Evolutionary conservation across 1,284 basidiomycete genomes (phyloP).

Genomic region (Vanrija sp.): DNA sequence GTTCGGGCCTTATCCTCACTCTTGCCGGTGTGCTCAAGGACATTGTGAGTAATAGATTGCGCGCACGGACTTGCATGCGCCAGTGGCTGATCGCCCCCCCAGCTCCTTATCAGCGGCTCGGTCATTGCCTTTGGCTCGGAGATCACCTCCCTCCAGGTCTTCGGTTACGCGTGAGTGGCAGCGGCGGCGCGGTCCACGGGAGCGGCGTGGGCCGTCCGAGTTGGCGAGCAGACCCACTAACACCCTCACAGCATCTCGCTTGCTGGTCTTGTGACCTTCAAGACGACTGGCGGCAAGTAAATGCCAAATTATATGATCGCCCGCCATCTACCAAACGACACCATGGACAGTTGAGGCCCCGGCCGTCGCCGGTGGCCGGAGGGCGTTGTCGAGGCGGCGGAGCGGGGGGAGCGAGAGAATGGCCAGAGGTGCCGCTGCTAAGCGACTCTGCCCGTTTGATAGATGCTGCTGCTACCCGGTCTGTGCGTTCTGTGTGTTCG

Average conservation of each 20-base stretch:
- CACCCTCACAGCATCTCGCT: slow-evolving; percentile 47
- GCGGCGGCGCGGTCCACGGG: background rate
- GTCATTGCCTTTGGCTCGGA: slow-evolving; percentile 75
- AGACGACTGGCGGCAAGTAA: slow-evolving; percentile 48
- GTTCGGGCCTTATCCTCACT: slow-evolving; percentile 82
- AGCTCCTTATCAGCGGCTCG: slow-evolving; percentile 80
- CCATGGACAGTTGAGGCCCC: background rate
- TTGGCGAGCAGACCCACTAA: background rate
- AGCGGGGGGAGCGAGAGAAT: background rate
- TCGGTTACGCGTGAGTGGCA: slow-evolving; percentile 58
- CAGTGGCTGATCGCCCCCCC: slow-evolving; percentile 60
- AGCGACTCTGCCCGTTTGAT: no score
- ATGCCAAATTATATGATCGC: background rate
- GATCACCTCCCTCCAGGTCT: slow-evolving; percentile 78
- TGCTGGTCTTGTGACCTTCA: slow-evolving; percentile 45
- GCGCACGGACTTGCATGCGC: slow-evolving; percentile 27
- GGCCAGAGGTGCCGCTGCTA: no score
- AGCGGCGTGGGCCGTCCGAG: background rate
- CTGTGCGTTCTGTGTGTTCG: no score
- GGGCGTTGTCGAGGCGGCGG: background rate
- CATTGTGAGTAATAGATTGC: slow-evolving; percentile 35
- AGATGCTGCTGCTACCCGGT: no score
- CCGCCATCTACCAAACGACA: no score
- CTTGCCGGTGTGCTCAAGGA: slow-evolving; percentile 93
- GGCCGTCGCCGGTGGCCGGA: background rate